Evolutionary conservation across 2,329 filamentous ascomycete genomes (phyloP), one percentile per base, ranked within the genome.

Genomic region (Truncatella angustata): DNA sequence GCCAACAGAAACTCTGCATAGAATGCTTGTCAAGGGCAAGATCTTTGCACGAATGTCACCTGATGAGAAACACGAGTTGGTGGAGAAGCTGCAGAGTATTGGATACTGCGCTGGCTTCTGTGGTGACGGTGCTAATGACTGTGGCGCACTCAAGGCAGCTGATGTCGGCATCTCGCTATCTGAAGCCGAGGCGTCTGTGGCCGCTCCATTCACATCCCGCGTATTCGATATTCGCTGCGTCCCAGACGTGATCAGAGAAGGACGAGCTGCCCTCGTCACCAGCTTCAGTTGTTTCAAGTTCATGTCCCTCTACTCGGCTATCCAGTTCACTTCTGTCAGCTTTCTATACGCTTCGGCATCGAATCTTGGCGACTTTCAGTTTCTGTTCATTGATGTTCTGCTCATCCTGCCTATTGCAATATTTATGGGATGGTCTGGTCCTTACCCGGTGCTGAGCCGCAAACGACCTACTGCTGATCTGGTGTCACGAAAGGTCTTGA

Each of bases 241-340:
- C 4, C 88, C 93, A 6, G 87, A 93, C 63, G 87, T 99, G 57
- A 97, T 99, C 56, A 81, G 85, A 59, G 94, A 99, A 75, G 94
- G 94, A 18, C 86, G 95, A 56, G 93, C 93, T 18, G 90, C 95
- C 30, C 80, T 99, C 30, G 92, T 97, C n/a, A 99, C 94, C 11
- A 96, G 91, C 70, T 99, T 99, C 75, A 95, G 90, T 74, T 99
- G 94, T 75, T 99, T 99, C 81, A 99, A 97, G 75, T 99, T 96
- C 73, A 99, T 99, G 95, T 95, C 90, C 62, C 73, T 99, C 58
- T 99, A 99, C 75, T 97, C 92, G 2, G 93, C 94, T n/a, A 99
- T 99, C 59, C 94, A 99, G 70, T 99, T 99, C 75, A 96, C 91
- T 6, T 91, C 90, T 1, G 95, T 99, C 64, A 96, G 89, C 78